Evolutionary conservation across 495 filamentous ascomycete species (phyloP), one percentile per base, ranked within the genome.

Genomic region (Aspergillus ostianus): DNA sequence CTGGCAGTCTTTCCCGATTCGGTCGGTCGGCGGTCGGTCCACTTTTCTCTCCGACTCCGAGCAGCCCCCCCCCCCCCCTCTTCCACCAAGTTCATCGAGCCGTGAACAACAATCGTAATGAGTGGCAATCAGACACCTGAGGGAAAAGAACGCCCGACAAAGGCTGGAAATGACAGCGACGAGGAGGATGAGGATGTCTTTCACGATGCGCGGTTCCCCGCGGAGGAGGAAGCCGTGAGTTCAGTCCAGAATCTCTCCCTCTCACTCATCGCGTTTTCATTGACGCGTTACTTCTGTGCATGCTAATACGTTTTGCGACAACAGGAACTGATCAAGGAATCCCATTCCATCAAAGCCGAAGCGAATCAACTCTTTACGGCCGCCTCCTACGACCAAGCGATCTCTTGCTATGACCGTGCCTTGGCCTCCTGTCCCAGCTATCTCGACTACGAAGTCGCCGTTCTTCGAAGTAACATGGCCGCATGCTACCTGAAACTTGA

Each of bases 401-500:
- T 97, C 64, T 86, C 88, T 70, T 87, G 84, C 66, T 98, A 98
- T 77, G 89, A 92, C 65, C 84, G 90, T 58, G 94, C 94, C 21
- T 79, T 97, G 2, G 80, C 87, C 30, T 81, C 86, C 19, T 94
- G 90, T 60, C 94, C 94, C 2, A 89, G 84, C 63, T 96, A 97
- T 68, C 85, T 97, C 36, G 89, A 94, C 62, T 94, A 90, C 76
- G 92, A 97, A 67, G 78, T 93, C 64, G 92, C 94, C 20, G 90
- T 96, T 12, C 80, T 97, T 13, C 86, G 85, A 32, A 89, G 86
- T 73, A 98, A 98, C 76, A 85, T 97, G 59, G 82, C 93, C 4
- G 94, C 92, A n/a, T 96, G 91, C 67, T 87, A 96, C 60, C 68
- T 97, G 60, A 95, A 95, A 69, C 78, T 97, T 3, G 81, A 87